Evolutionary conservation across 177 flowering plant genomes (phyloP).

Genomic region (Telopea speciosissima): DNA sequence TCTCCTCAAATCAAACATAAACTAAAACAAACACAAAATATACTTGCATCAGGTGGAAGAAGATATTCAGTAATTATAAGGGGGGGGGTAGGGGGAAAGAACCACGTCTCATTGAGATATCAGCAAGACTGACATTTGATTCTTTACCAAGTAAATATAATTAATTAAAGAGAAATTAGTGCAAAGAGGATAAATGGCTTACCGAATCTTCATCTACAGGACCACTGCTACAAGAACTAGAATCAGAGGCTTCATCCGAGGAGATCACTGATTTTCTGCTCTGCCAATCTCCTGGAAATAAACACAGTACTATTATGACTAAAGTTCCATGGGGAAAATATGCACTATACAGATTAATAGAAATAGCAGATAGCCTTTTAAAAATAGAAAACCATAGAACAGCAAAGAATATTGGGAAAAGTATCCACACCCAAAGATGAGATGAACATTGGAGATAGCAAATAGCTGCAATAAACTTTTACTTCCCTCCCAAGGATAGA

Average conservation of each 20-base stretch:
- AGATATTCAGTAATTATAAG: background rate
- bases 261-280: constrained; percentile 18
- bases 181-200: constrained; percentile 12
- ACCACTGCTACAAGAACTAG: constrained; percentile 27
- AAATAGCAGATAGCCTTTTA: too few species aligned
- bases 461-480: background rate
- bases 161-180: background rate
- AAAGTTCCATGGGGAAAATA: constrained; percentile 1
- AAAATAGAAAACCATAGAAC: background rate
- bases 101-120: background rate
- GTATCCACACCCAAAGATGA: background rate
- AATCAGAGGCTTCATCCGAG: constrained; percentile 25
- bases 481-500: background rate
- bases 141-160: background rate
- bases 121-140: background rate
- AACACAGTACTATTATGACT: constrained; percentile 15
- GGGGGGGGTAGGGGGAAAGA: background rate
- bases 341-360: background rate
- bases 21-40: constrained; percentile 17
- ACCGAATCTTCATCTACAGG: constrained; percentile 35
- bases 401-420: background rate
- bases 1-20: constrained; percentile 22
- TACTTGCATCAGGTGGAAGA: background rate
- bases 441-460: background rate
- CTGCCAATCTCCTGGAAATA: constrained; percentile 35